Percentiles rank a stretch among this genome's conserved stretches.
Evolutionary conservation across 352 stramenopile genomes (phyloP).

Genomic region (Phytopythium chamaehyphon): DNA sequence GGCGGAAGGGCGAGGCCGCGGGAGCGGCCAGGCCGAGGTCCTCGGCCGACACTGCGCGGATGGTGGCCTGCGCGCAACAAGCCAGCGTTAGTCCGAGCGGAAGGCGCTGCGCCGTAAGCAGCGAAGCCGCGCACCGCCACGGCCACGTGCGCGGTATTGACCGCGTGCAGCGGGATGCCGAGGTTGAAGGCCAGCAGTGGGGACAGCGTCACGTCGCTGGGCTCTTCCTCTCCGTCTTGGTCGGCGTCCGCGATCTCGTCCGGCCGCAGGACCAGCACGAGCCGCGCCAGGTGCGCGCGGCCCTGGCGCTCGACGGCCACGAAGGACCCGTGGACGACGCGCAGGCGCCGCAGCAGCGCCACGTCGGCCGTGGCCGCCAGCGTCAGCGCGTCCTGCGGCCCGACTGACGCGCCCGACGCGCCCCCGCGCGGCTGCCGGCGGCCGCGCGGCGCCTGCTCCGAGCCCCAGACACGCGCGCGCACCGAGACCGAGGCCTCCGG

Average conservation of each 20-base stretch:
- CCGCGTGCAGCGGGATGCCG: constrained; percentile 39
- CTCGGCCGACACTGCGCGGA: constrained; percentile 29
- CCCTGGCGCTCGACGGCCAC: constrained; percentile 25
- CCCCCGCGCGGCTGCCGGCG: not conserved
- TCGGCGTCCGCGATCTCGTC: constrained; percentile 5
- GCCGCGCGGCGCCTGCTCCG: not conserved
- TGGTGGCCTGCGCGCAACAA: constrained; percentile 19
- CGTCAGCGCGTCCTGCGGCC: constrained; percentile 22
- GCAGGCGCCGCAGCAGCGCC: constrained; percentile 34
- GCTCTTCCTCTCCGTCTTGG: not conserved
- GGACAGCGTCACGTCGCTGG: constrained; percentile 39
- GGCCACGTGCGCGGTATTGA: constrained; percentile 15
- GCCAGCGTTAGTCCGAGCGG: not conserved
- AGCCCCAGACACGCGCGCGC: constrained; percentile 32
- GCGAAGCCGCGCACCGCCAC: constrained; percentile 22
- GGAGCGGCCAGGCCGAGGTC: constrained; percentile 42
- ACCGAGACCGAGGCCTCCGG: constrained; percentile 6
- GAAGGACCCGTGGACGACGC: constrained; percentile 47
- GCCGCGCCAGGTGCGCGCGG: constrained; percentile 26
- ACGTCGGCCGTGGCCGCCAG: constrained; percentile 35
- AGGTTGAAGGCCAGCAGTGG: constrained; percentile 80
- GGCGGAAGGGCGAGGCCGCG: constrained; percentile 22
- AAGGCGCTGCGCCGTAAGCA: too few species aligned
- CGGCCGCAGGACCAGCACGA: constrained; percentile 16
- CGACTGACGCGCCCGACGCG: not conserved